These are phyloP conservation scores for Stygiomarasmius scandens DNA, from an alignment of 1,284 basidiomycete genomes.

Conservation along the genomic window DNA sequence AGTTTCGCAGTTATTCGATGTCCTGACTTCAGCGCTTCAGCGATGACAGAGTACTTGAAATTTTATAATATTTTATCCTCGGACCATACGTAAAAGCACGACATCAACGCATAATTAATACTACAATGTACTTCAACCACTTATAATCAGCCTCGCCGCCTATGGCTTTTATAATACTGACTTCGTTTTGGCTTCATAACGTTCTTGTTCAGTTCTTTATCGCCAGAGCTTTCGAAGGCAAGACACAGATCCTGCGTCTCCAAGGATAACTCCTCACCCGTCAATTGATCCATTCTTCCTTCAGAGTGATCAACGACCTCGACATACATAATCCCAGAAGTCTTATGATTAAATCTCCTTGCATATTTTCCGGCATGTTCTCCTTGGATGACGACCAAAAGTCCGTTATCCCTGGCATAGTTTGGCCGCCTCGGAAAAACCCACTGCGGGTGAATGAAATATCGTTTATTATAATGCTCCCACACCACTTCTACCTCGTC, in stretches of 20 bases:
- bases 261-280: not conserved
- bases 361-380: not conserved
- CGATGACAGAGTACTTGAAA: too few relatives aligned
- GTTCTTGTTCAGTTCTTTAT: not conserved
- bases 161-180: not conserved
- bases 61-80: too few relatives aligned
- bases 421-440: not conserved
- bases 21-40: too few relatives aligned
- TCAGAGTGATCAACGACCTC: not conserved
- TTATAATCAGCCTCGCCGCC: not conserved
- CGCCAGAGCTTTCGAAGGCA: not conserved
- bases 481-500: not conserved
- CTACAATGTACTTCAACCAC: too few relatives aligned
- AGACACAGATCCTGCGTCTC: not conserved
- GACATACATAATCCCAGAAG: not conserved
- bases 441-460: not conserved
- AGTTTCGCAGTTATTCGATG: too few relatives aligned
- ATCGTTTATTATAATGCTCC: not conserved
- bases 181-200: not conserved
- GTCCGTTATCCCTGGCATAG: not conserved
- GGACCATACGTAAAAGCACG: too few relatives aligned
- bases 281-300: not conserved
- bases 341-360: not conserved
- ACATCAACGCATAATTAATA: too few relatives aligned
- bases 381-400: not conserved